Evolutionary conservation across 176 grass and related monocot species (phyloP).

Genomic region (Rhynchospora breviuscula): DNA sequence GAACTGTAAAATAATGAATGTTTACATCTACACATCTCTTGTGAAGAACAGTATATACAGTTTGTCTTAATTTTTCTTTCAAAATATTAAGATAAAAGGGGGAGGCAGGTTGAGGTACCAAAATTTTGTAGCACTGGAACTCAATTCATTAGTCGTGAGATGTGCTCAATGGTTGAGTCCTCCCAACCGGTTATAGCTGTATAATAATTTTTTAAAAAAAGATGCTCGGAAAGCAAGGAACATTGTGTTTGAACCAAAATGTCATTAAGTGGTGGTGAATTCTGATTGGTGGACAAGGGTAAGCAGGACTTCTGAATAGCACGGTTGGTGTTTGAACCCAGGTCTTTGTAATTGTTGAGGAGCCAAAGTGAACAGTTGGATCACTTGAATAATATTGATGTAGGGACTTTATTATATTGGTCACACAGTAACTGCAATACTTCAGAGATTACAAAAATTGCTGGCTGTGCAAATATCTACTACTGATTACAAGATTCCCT

Average conservation of each 20-base stretch:
- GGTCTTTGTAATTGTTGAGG: not conserved
- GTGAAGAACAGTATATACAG: not conserved
- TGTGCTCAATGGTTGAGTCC: not conserved
- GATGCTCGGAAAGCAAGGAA: not conserved
- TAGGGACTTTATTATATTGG: conserved; percentile 8
- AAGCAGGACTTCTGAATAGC: not conserved
- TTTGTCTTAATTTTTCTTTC: not conserved
- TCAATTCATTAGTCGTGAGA: not conserved
- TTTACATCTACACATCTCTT: not conserved
- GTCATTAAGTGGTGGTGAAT: not conserved
- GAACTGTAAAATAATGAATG: not conserved
- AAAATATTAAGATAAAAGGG: not conserved
- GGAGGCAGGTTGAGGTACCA: not conserved
- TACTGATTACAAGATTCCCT: not conserved
- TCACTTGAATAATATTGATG: not conserved
- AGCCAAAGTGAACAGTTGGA: not conserved
- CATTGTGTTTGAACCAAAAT: not conserved
- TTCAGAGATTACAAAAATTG: not conserved
- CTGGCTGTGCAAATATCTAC: not conserved
- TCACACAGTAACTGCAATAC: not conserved
- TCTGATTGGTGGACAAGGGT: not conserved
- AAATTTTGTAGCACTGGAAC: not conserved
- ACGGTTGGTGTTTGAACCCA: not conserved
- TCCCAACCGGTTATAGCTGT: not conserved
- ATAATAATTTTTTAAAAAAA: not conserved